Conservation (phyloP, 1,284 basidiomycete species). For the Tetrapyrgos nigripes region DNA sequence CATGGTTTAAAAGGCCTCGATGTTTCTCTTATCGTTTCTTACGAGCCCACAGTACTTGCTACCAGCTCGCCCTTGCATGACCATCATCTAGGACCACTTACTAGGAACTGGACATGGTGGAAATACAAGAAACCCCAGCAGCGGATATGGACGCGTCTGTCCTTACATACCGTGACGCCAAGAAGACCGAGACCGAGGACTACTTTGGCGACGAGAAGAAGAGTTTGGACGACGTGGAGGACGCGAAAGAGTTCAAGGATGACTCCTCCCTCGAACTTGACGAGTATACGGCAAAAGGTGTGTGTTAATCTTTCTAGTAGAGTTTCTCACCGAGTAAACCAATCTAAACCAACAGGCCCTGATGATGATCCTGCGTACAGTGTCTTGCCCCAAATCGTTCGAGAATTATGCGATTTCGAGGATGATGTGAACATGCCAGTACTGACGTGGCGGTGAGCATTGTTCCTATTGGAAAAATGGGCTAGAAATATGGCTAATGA, state of each 20-base stretch:
- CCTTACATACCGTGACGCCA: constrained; percentile 14
- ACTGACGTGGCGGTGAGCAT: constrained; percentile 28
- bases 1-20: too few species aligned
- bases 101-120: background rate
- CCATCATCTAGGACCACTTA: background rate
- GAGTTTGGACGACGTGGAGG: constrained; percentile 19
- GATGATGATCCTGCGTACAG: constrained; percentile 29
- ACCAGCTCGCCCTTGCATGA: background rate
- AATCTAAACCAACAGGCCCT: constrained; percentile 9
- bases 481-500: too few species aligned
- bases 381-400: constrained; percentile 27
- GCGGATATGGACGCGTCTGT: constrained; percentile 16
- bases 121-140: constrained; percentile 8
- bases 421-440: constrained; percentile 28
- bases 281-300: constrained; percentile 18
- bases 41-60: background rate
- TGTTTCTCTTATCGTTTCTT: too few species aligned
- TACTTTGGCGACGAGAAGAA: constrained; percentile 22
- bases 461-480: background rate
- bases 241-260: constrained; percentile 13
- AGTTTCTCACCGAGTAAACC: background rate
- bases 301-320: background rate
- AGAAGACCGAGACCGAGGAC: constrained; percentile 6
- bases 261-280: constrained; percentile 13
- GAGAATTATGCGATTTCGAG: constrained; percentile 30